Conservation (phyloP, 1,284 basidiomycete genomes). For the Neonothopanus nambi region DNA sequence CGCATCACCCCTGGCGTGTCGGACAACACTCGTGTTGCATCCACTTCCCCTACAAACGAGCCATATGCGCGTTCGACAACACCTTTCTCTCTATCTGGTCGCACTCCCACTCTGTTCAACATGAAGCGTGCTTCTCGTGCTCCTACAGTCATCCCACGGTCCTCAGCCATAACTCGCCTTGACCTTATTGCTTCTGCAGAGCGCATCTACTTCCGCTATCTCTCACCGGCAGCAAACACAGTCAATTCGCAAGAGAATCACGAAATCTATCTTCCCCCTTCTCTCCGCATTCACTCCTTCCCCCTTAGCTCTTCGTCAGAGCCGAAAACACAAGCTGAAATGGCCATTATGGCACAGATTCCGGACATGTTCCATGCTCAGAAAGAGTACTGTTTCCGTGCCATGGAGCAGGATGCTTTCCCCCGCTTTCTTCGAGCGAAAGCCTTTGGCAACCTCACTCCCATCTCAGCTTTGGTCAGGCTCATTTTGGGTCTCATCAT, state of each 20-base stretch:
- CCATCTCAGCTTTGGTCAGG: slow-evolving; percentile 83
- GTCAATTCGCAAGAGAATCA: slow-evolving; percentile 72
- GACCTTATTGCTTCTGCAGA: slow-evolving; percentile 94
- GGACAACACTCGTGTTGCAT: slow-evolving; percentile 49
- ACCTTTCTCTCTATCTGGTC: slow-evolving; percentile 74
- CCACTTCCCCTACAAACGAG: slow-evolving; percentile 47
- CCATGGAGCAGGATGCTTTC: slow-evolving; percentile 98
- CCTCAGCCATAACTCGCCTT: slow-evolving; percentile 84
- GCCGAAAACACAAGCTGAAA: slow-evolving; percentile 69
- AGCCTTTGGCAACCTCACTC: slow-evolving; percentile 96
- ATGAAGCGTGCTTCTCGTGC: slow-evolving; percentile 74
- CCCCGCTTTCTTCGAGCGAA: slow-evolving; percentile 94
- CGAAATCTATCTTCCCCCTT: slow-evolving; percentile 93
- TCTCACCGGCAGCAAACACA: slow-evolving; percentile 70
- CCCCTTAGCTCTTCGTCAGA: slow-evolving; percentile 70
- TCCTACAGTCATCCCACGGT: slow-evolving; percentile 87
- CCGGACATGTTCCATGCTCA: slow-evolving; percentile 97
- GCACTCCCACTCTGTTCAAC: slow-evolving; percentile 73
- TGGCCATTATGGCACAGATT: slow-evolving; percentile 82
- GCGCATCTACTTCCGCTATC: slow-evolving; percentile 92
- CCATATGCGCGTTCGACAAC: slow-evolving; percentile 65
- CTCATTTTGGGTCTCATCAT: slow-evolving; percentile 83
- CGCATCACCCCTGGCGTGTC: slow-evolving; percentile 40
- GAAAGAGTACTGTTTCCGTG: slow-evolving; percentile 96
- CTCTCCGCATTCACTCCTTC: slow-evolving; percentile 80